phyloP scores from a whole-genome alignment of 108 stramenopile species.

The Cyclotella kingstonii region DNA sequence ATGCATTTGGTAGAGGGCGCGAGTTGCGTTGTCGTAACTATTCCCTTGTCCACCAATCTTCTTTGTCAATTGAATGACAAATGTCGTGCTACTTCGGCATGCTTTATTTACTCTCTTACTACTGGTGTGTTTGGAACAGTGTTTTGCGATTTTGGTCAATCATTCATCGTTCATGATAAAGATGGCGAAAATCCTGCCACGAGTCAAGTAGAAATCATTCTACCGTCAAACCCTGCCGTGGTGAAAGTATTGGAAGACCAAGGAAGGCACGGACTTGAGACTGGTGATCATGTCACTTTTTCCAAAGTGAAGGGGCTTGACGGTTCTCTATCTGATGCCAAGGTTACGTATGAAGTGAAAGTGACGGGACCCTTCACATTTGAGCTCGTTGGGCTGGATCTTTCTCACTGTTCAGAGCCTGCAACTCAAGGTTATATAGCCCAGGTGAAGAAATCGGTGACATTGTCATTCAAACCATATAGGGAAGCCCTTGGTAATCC shows the following conservation, averaged over 20 bases:
- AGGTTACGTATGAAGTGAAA: slow-evolving; percentile 65
- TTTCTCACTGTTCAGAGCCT: slow-evolving; percentile 35
- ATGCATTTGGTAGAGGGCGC: slow-evolving; percentile 50
- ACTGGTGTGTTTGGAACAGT: slow-evolving; percentile 86
- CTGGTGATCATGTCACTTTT: slow-evolving; percentile 92
- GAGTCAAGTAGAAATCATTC: slow-evolving; percentile 85
- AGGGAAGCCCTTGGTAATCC: slow-evolving; percentile 70
- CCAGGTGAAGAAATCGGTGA: slow-evolving; percentile 90
- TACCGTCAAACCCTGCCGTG: slow-evolving; percentile 74
- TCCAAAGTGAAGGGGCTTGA: slow-evolving; percentile 81
- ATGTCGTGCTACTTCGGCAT: slow-evolving; percentile 59
- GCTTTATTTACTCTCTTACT: slow-evolving; percentile 78
- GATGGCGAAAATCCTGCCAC: slow-evolving; percentile 92
- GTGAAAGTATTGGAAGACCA: slow-evolving; percentile 97
- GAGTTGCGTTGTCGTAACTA: slow-evolving; percentile 61
- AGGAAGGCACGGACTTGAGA: slow-evolving; percentile 93
- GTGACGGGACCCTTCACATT: slow-evolving; percentile 93
- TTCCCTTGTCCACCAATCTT: slow-evolving; percentile 64
- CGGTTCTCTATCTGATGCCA: slow-evolving; percentile 55
- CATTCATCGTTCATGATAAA: slow-evolving; percentile 86
- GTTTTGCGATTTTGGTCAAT: slow-evolving; percentile 96
- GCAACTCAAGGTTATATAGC: slow-evolving; percentile 90
- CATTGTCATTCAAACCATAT: slow-evolving; percentile 82
- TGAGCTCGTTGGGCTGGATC: slow-evolving; percentile 73
- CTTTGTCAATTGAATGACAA: slow-evolving; percentile 70